These are phyloP conservation scores for Cercospora sesami DNA, from an alignment of 2,329 filamentous ascomycete species.

Conservation along the genomic window DNA sequence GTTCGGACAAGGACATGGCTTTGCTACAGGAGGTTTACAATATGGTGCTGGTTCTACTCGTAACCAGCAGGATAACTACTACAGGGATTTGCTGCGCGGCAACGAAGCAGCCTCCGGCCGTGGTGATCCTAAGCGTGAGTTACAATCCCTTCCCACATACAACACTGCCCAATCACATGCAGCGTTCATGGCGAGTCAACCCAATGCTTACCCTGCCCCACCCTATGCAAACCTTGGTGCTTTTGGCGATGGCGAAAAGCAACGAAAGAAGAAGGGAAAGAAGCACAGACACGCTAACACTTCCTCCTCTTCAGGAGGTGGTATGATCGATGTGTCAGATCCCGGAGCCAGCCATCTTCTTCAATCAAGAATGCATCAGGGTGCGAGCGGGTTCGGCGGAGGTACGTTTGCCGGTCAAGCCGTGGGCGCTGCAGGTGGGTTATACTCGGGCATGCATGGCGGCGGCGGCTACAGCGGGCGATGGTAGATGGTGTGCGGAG, in stretches of 20 bases:
- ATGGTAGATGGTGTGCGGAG: constrained; percentile 31
- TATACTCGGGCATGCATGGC: constrained; percentile 38
- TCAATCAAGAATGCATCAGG: constrained; percentile 92
- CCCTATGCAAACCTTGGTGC: constrained; percentile 31
- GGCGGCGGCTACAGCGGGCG: constrained; percentile 34
- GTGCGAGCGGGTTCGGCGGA: constrained; percentile 62
- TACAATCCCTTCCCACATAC: constrained; percentile 31
- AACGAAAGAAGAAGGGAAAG: constrained; percentile 94
- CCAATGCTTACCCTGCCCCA: constrained; percentile 28
- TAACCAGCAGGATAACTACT: constrained; percentile 33
- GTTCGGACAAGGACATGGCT: constrained; percentile 86
- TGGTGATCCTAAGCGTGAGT: constrained; percentile 39
- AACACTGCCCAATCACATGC: constrained; percentile 30
- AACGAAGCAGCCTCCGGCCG: constrained; percentile 24
- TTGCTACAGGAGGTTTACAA: constrained; percentile 66
- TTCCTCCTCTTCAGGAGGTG: constrained; percentile 94
- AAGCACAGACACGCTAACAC: constrained; percentile 99
- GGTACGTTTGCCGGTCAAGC: constrained; percentile 30
- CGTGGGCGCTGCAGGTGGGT: constrained; percentile 29
- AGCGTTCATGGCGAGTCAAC: constrained; percentile 29
- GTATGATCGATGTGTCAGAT: constrained; percentile 91
- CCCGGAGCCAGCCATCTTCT: constrained; percentile 84
- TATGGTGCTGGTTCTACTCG: constrained; percentile 59
- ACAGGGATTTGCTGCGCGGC: constrained; percentile 28
- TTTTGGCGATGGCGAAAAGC: constrained; percentile 54